These are phyloP conservation scores for Ramularia collo-cygni DNA, from an alignment of 2,329 filamentous ascomycete genomes.

Conservation along the genomic window DNA sequence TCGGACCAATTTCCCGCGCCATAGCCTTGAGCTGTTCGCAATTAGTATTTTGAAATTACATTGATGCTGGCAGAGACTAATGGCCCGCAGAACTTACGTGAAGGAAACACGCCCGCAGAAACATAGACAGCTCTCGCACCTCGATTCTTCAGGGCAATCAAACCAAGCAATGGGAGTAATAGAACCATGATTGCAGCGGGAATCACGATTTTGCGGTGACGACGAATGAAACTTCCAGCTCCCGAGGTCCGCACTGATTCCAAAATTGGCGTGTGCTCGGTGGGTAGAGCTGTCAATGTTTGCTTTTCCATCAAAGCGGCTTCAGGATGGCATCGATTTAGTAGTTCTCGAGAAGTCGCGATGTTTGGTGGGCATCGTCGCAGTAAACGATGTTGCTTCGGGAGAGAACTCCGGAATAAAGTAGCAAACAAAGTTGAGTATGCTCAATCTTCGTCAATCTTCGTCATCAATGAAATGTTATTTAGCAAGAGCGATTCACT, in stretches of 20 bases:
- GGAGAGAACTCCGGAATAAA: too few species aligned
- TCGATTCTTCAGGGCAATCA: slow-evolving; percentile 23
- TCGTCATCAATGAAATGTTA: too few species aligned
- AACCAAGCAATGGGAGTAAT: slow-evolving; percentile 25
- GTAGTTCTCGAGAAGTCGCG: not conserved
- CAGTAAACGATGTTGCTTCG: slow-evolving; percentile 3
- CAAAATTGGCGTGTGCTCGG: slow-evolving; percentile 10
- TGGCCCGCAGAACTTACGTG: slow-evolving; percentile 14
- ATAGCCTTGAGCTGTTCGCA: slow-evolving; percentile 21
- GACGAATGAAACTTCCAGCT: slow-evolving; percentile 15
- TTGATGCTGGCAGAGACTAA: not conserved
- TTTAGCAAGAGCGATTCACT: slow-evolving; percentile 1
- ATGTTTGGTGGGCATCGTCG: slow-evolving; percentile 4
- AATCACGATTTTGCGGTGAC: slow-evolving; percentile 21
- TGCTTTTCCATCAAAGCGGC: slow-evolving; percentile 14
- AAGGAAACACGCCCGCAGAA: slow-evolving; percentile 26
- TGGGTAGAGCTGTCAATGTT: slow-evolving; percentile 4
- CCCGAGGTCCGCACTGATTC: slow-evolving; percentile 4
- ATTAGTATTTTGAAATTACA: slow-evolving; percentile 1
- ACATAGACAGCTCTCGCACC: slow-evolving; percentile 22
- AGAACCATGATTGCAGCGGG: slow-evolving; percentile 18
- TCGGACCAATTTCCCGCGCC: slow-evolving; percentile 29
- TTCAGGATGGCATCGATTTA: not conserved
- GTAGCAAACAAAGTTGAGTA: too few species aligned
- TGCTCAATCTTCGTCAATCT: too few species aligned